A percentile compares a stretch with the other conserved stretches of the same genome.
Conservation (phyloP, 352 stramenopile species). For the Phytopythium kandeliae region DNA sequence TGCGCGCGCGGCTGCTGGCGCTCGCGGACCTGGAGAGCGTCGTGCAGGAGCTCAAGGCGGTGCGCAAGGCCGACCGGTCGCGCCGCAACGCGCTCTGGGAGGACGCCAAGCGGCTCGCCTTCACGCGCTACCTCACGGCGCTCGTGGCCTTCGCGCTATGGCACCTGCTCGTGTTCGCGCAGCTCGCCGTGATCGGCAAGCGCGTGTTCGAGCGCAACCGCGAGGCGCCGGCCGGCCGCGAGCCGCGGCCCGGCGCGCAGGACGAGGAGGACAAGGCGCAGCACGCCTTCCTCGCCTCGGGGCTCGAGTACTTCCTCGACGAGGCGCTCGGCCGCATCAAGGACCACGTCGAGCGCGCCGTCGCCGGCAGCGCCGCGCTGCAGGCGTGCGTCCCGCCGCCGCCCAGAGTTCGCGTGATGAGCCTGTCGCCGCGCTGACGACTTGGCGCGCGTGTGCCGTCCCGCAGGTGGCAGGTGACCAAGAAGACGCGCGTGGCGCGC, state of each 20-base stretch:
- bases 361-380: conserved; percentile 42
- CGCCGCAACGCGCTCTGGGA: conserved; percentile 67
- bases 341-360: conserved; percentile 47
- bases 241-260: background rate
- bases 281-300: conserved; percentile 65
- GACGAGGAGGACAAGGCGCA: conserved; percentile 42
- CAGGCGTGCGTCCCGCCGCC: conserved; percentile 22
- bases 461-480: conserved; percentile 56
- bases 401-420: too few species aligned
- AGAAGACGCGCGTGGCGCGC: conserved; percentile 53
- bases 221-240: conserved; percentile 9
- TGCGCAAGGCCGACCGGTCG: conserved; percentile 47
- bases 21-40: conserved; percentile 65
- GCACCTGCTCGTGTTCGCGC: conserved; percentile 77
- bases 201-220: conserved; percentile 59
- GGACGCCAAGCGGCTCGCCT: conserved; percentile 57
- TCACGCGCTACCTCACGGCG: conserved; percentile 71
- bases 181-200: conserved; percentile 74
- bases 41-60: conserved; percentile 65
- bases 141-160: conserved; percentile 70
- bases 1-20: conserved; percentile 55
- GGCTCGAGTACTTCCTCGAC: conserved; percentile 77
- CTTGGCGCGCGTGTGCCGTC: background rate
- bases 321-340: conserved; percentile 57
- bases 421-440: background rate